Conservation (phyloP, 148 eudicot genomes). For the Arbutus unedo region DNA sequence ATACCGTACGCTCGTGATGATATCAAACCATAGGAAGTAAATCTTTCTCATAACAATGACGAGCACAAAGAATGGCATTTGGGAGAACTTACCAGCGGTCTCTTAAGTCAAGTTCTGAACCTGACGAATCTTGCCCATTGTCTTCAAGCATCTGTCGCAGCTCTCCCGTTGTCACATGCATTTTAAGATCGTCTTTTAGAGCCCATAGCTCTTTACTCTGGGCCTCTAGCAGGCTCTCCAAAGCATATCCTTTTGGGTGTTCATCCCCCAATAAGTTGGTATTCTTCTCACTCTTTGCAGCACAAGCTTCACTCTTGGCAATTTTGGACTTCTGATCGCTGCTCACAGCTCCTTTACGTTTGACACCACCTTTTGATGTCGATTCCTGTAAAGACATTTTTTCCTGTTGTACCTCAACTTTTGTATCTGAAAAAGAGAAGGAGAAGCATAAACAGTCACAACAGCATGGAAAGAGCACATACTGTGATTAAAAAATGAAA, state of each 20-base stretch:
- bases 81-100: constrained; percentile 69
- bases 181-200: constrained; percentile 82
- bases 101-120: constrained; percentile 83
- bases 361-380: constrained; percentile 40
- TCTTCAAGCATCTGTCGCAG: constrained; percentile 85
- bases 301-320: constrained; percentile 46
- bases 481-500: constrained; percentile 8
- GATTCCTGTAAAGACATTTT: constrained; percentile 21
- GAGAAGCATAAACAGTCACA: not conserved
- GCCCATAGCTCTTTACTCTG: constrained; percentile 80
- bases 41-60: not conserved
- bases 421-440: constrained; percentile 38
- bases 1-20: not conserved
- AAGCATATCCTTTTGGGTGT: constrained; percentile 30
- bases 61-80: not conserved
- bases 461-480: not conserved
- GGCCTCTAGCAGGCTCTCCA: constrained; percentile 66
- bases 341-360: constrained; percentile 52
- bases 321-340: constrained; percentile 48
- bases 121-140: constrained; percentile 70
- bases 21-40: not conserved
- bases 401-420: constrained; percentile 26
- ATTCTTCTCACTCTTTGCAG: constrained; percentile 30
- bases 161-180: constrained; percentile 62
- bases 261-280: constrained; percentile 20